These are phyloP conservation scores for Leccinum boreale DNA, from an alignment of 768 basidiomycete species.

Conservation along the genomic window DNA sequence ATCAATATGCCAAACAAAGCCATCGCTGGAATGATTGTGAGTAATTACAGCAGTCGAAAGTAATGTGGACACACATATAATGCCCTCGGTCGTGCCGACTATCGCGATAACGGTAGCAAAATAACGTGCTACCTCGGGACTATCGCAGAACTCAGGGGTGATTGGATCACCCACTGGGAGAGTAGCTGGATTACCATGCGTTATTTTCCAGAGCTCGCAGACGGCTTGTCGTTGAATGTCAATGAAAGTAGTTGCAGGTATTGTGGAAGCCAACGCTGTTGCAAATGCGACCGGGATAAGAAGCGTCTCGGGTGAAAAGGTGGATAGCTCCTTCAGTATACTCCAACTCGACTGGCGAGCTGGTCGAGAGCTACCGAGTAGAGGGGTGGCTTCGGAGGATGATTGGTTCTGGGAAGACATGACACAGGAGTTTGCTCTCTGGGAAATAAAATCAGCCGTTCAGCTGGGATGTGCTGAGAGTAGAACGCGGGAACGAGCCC, in stretches of 20 bases:
- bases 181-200: slow-evolving; percentile 4
- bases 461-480: background rate
- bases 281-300: slow-evolving; percentile 28
- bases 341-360: background rate
- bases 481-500: background rate
- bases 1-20: slow-evolving; percentile 21
- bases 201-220: slow-evolving; percentile 24
- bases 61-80: slow-evolving; percentile 18
- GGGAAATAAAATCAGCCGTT: background rate
- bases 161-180: slow-evolving; percentile 8
- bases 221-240: slow-evolving; percentile 24
- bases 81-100: slow-evolving; percentile 11
- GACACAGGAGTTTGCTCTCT: background rate
- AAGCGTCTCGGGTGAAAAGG: slow-evolving; percentile 16
- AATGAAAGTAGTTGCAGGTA: slow-evolving; percentile 27
- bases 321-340: background rate
- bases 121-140: slow-evolving; percentile 18
- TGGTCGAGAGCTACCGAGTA: slow-evolving; percentile 7
- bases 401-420: slow-evolving; percentile 12
- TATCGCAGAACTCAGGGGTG: slow-evolving; percentile 17
- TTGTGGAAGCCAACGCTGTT: slow-evolving; percentile 16
- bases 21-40: slow-evolving; percentile 19
- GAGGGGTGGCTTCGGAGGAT: slow-evolving; percentile 6
- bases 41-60: background rate
- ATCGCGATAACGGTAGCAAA: slow-evolving; percentile 21